These are phyloP conservation scores for Thuidium tamariscinum DNA, from an alignment of 225 moss, liverwort and hornwort species.

Conservation along the genomic window DNA sequence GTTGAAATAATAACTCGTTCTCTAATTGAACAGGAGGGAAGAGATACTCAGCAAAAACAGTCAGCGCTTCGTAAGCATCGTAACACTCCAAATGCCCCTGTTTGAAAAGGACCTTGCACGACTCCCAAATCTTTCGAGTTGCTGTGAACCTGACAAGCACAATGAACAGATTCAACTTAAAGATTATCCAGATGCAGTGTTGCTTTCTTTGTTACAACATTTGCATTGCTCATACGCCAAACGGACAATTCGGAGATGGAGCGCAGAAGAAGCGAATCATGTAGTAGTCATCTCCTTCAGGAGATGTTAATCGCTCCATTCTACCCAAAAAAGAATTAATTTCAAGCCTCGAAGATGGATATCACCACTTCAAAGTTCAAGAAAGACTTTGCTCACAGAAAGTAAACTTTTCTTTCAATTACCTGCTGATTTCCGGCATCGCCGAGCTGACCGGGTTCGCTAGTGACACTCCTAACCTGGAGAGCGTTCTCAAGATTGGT, in stretches of 20 bases:
- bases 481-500: constrained; percentile 42
- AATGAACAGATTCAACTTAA: background rate
- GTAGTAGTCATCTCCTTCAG: background rate
- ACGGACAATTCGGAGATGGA: background rate
- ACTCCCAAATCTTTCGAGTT: constrained; percentile 63
- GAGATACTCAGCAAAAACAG: constrained; percentile 50
- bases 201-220: background rate
- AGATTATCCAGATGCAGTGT: background rate
- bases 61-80: constrained; percentile 55
- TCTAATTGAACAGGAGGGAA: constrained; percentile 23
- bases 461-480: constrained; percentile 38
- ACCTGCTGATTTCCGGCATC: constrained; percentile 37
- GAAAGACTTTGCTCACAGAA: background rate
- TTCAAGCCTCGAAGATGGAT: background rate
- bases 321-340: background rate
- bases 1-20: background rate
- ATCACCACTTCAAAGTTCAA: background rate
- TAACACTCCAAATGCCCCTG: constrained; percentile 33
- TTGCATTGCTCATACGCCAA: background rate
- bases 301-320: background rate
- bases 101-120: constrained; percentile 57
- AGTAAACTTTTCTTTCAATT: background rate
- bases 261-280: background rate
- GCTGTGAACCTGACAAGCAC: constrained; percentile 31
- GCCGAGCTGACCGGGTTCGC: constrained; percentile 11